Percentiles rank a stretch among this genome's conserved stretches.
phyloP scores from a whole-genome alignment of 2,329 filamentous ascomycete genomes.

The Ceratocystis destructans region DNA sequence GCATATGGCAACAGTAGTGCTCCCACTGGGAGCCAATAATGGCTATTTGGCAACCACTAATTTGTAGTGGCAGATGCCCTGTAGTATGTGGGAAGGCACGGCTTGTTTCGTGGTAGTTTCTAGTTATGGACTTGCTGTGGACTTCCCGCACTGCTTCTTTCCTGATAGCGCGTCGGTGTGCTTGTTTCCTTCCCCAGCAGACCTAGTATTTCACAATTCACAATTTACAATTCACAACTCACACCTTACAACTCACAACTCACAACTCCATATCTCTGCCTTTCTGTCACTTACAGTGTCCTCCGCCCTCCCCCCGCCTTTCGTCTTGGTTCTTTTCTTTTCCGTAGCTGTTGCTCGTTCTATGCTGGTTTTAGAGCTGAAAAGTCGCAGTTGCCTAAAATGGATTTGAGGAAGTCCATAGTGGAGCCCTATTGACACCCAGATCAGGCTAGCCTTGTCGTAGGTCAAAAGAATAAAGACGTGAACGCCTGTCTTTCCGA shows the following conservation, averaged over 20 bases:
- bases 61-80: not conserved
- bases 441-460: conserved; percentile 22
- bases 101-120: not conserved
- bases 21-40: too few relatives aligned
- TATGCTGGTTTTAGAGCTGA: not conserved
- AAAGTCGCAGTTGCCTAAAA: not conserved
- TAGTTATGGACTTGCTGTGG: not conserved
- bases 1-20: too few relatives aligned
- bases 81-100: not conserved
- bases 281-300: too few relatives aligned
- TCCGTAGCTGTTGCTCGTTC: not conserved
- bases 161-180: not conserved
- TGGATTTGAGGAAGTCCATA: conserved; percentile 22
- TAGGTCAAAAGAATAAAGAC: not conserved
- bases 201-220: too few relatives aligned
- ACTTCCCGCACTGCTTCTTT: not conserved
- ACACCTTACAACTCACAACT: too few relatives aligned
- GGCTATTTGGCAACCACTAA: too few relatives aligned
- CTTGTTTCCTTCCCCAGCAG: not conserved
- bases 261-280: too few relatives aligned
- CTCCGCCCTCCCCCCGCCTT: not conserved
- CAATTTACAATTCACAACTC: too few relatives aligned
- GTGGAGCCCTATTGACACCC: conserved; percentile 27
- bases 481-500: not conserved
- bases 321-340: not conserved